Conservation (phyloP, 495 filamentous ascomycete genomes). For the Penicillium herquei region DNA sequence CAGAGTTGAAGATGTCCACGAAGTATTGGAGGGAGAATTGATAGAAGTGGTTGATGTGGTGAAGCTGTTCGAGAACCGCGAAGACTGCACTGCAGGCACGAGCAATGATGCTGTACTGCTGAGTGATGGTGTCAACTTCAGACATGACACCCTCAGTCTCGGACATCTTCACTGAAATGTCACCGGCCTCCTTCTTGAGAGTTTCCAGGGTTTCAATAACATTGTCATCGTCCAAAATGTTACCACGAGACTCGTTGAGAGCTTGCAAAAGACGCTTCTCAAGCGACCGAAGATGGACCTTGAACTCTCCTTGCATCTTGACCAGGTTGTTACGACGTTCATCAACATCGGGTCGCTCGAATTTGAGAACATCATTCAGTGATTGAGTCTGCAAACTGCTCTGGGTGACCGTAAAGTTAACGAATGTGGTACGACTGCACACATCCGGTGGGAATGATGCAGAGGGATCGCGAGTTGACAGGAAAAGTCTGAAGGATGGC, state of each 20-base stretch:
- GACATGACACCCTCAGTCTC: constrained; percentile 98
- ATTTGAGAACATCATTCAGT: constrained; percentile 93
- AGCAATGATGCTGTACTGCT: constrained; percentile 89
- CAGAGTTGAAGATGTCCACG: constrained; percentile 92
- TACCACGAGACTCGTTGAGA: constrained; percentile 94
- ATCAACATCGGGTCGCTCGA: constrained; percentile 97
- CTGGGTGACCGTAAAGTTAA: constrained; percentile 99
- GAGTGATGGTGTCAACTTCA: constrained; percentile 92
- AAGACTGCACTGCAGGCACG: constrained; percentile 95
- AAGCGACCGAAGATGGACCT: constrained; percentile 90
- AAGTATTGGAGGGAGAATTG: constrained; percentile 99
- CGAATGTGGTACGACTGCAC: constrained; percentile 96
- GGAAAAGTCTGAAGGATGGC: constrained; percentile 90
- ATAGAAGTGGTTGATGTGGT: constrained; percentile 99
- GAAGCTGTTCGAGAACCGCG: constrained; percentile 92
- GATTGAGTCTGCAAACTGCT: constrained; percentile 98
- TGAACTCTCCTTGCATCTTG: constrained; percentile 98
- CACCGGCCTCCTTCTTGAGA: constrained; percentile 93
- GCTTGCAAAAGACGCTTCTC: constrained; percentile 93
- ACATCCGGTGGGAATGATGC: constrained; percentile 97
- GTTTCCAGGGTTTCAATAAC: constrained; percentile 98
- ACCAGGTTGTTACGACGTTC: constrained; percentile 93
- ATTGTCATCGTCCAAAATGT: constrained; percentile 96
- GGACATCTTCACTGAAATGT: constrained; percentile 92
- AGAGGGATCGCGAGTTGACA: constrained; percentile 94